Conservation (phyloP, 208 protist genomes). For the Tritrichomonas musculus region DNA sequence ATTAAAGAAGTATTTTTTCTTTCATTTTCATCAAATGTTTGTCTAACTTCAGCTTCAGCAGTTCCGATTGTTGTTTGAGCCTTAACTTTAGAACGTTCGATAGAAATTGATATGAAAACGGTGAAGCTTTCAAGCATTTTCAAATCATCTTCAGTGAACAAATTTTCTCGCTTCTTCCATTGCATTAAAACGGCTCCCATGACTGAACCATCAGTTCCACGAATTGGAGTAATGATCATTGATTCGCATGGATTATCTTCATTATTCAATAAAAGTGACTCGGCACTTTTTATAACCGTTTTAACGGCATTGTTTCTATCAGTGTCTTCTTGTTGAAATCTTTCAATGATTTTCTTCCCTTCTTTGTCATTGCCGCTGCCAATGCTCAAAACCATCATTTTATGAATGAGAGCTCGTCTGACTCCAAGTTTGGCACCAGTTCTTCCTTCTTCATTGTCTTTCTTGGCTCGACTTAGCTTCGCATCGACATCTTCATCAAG, state of each 20-base stretch:
- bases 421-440: background rate
- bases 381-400: background rate
- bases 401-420: background rate
- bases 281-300: no score
- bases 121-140: background rate
- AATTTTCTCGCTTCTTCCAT: background rate
- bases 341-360: background rate
- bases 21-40: no score
- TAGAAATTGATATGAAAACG: background rate
- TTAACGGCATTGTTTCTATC: background rate
- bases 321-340: background rate
- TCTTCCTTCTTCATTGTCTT: background rate
- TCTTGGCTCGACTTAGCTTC: background rate
- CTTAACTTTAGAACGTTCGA: background rate
- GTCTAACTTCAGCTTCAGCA: no score
- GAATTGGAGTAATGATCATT: background rate
- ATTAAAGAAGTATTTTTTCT: no score
- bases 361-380: background rate
- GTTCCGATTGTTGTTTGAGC: no score
- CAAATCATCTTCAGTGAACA: background rate
- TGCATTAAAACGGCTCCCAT: background rate
- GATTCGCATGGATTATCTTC: background rate
- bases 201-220: background rate
- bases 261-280: background rate
- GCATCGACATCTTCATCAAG: background rate